Evolutionary conservation across 2,329 filamentous ascomycete genomes (phyloP).

Genomic region (Chalaropsis ovoidea): DNA sequence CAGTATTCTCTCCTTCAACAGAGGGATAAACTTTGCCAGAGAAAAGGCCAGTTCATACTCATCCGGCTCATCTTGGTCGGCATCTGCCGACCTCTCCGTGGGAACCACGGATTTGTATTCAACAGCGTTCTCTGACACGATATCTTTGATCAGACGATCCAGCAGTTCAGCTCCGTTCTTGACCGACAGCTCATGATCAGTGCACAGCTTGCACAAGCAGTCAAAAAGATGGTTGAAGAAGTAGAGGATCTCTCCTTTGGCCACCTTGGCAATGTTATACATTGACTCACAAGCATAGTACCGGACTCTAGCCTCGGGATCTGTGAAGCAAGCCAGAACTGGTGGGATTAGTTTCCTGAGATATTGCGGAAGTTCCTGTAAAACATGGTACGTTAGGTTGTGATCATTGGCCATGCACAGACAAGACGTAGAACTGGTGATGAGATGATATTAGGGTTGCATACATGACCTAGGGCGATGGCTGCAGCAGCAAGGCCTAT

Average conservation of each 20-base stretch:
- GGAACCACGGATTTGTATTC: slow-evolving; percentile 89
- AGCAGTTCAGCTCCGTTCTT: slow-evolving; percentile 96
- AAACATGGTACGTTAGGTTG: neutral
- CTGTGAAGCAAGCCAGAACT: slow-evolving; percentile 91
- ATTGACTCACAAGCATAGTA: slow-evolving; percentile 99
- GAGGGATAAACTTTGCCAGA: slow-evolving; percentile 76
- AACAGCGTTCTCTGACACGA: slow-evolving; percentile 87
- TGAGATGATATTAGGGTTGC: slow-evolving; percentile 32
- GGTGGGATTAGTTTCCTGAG: slow-evolving; percentile 90
- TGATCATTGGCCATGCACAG: neutral
- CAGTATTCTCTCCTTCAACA: slow-evolving; percentile 87
- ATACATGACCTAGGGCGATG: slow-evolving; percentile 83
- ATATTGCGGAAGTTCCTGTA: slow-evolving; percentile 72
- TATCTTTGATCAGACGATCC: slow-evolving; percentile 90
- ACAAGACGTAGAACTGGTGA: slow-evolving; percentile 3
- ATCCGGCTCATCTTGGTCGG: slow-evolving; percentile 42
- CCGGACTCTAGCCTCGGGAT: slow-evolving; percentile 91
- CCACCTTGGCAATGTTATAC: slow-evolving; percentile 99
- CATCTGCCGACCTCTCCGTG: slow-evolving; percentile 36
- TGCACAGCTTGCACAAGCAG: slow-evolving; percentile 89
- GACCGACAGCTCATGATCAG: slow-evolving; percentile 90
- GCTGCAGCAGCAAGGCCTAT: slow-evolving; percentile 92
- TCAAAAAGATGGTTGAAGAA: slow-evolving; percentile 99
- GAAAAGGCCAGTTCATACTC: slow-evolving; percentile 62
- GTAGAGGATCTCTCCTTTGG: slow-evolving; percentile 89